These are phyloP conservation scores for Pseudonectria buxi DNA, from an alignment of 2,329 filamentous ascomycete species.

Conservation along the genomic window DNA sequence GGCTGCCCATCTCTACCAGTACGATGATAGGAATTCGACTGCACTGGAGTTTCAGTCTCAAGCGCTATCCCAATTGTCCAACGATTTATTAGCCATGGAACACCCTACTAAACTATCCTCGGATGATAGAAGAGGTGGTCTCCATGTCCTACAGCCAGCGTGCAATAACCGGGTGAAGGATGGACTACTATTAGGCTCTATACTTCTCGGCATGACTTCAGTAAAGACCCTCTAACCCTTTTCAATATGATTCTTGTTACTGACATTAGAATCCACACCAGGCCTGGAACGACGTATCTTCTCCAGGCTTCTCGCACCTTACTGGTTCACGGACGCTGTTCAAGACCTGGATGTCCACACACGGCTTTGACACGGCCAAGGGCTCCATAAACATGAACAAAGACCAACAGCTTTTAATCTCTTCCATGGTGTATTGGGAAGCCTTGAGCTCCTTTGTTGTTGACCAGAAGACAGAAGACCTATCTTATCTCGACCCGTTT, in stretches of 20 bases:
- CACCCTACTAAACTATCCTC: background rate
- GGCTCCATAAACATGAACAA: background rate
- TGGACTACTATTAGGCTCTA: slow-evolving; percentile 7
- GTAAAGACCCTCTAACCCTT: too few relatives aligned
- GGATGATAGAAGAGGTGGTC: background rate
- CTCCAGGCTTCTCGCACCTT: slow-evolving; percentile 6
- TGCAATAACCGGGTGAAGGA: slow-evolving; percentile 1
- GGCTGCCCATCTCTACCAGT: slow-evolving; percentile 10
- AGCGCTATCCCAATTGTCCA: slow-evolving; percentile 7
- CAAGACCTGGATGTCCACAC: slow-evolving; percentile 3
- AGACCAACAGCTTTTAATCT: slow-evolving; percentile 5
- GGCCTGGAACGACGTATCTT: slow-evolving; percentile 11
- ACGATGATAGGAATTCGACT: background rate
- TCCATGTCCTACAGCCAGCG: background rate
- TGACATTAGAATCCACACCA: background rate
- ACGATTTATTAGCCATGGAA: too few relatives aligned
- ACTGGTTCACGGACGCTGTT: slow-evolving; percentile 8
- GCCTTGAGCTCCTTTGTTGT: slow-evolving; percentile 9
- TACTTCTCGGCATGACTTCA: slow-evolving; percentile 13
- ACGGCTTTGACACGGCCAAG: background rate
- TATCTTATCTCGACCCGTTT: slow-evolving; percentile 10
- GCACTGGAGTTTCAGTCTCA: slow-evolving; percentile 8
- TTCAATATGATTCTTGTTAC: too few relatives aligned
- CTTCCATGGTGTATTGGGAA: slow-evolving; percentile 15
- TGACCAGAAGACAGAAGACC: slow-evolving; percentile 4